A percentile compares a stretch with the other conserved stretches of the same genome.
Conservation (phyloP, 2,329 filamentous ascomycete species). For the Colletotrichum coccodes region DNA sequence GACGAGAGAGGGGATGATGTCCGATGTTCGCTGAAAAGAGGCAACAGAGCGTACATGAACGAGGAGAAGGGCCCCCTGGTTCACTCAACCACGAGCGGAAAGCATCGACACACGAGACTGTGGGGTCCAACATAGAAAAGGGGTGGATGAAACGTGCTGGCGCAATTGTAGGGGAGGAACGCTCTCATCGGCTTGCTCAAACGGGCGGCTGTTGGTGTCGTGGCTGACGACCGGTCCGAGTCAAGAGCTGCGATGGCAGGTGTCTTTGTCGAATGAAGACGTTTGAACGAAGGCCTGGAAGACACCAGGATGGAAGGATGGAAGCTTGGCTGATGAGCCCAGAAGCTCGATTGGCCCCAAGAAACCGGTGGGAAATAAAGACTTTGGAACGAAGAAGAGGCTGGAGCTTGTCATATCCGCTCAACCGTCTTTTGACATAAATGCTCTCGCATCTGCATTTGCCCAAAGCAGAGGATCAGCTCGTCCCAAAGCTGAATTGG, state of each 20-base stretch:
- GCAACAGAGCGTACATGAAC: constrained; percentile 12
- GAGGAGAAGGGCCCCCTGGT: constrained; percentile 18
- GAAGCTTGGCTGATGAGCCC: not conserved
- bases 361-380: not conserved
- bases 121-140: constrained; percentile 12
- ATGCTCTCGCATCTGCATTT: not conserved
- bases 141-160: constrained; percentile 27
- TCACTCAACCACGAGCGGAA: constrained; percentile 7
- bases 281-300: not conserved
- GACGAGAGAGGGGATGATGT: constrained; percentile 30
- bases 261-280: constrained; percentile 8
- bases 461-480: constrained; percentile 3
- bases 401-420: not conserved
- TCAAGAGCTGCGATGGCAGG: constrained; percentile 31
- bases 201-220: constrained; percentile 11
- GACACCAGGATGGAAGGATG: constrained; percentile 13
- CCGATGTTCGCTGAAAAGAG: constrained; percentile 19
- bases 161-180: constrained; percentile 8
- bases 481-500: constrained; percentile 16
- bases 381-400: constrained; percentile 9
- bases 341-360: not conserved
- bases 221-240: not conserved
- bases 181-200: constrained; percentile 20
- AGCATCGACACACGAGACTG: constrained; percentile 20
- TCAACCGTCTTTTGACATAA: not conserved